Conservation (phyloP, 495 filamentous ascomycete species). For the Penicillium robsamsonii region DNA sequence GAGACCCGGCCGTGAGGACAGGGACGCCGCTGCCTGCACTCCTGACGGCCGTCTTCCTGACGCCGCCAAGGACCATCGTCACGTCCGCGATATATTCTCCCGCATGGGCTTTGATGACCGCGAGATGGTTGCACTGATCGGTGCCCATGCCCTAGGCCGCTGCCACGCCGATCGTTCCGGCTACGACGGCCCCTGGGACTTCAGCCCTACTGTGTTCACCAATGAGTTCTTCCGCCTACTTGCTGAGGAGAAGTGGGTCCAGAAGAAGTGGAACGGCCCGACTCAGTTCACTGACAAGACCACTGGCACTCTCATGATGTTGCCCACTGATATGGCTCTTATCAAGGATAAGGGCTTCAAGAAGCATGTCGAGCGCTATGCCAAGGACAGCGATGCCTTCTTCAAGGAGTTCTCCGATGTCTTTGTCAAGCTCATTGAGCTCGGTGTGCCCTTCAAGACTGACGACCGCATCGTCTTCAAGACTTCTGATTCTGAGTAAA, state of each 20-base stretch:
- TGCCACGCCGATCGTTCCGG: conserved; percentile 89
- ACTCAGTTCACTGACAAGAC: conserved; percentile 79
- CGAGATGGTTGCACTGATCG: conserved; percentile 88
- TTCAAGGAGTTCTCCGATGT: conserved; percentile 89
- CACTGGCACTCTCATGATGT: conserved; percentile 92
- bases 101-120: conserved; percentile 98
- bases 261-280: conserved; percentile 92
- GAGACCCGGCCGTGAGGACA: conserved; percentile 84
- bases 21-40: conserved; percentile 80
- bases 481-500: conserved; percentile 54
- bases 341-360: conserved; percentile 87
- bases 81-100: conserved; percentile 89
- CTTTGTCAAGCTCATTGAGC: conserved; percentile 81
- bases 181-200: conserved; percentile 92
- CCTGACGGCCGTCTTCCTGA: conserved; percentile 97
- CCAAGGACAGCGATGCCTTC: conserved; percentile 86
- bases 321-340: conserved; percentile 86
- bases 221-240: conserved; percentile 94
- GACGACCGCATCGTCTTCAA: conserved; percentile 75
- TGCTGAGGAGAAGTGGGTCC: conserved; percentile 86
- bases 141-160: conserved; percentile 89
- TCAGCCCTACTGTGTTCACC: conserved; percentile 88
- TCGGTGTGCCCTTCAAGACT: conserved; percentile 87
- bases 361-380: conserved; percentile 83
- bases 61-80: conserved; percentile 71